A percentile compares a stretch with the other conserved stretches of the same genome.
phyloP scores from a whole-genome alignment of 805 yeast species.

The Candida alai region DNA sequence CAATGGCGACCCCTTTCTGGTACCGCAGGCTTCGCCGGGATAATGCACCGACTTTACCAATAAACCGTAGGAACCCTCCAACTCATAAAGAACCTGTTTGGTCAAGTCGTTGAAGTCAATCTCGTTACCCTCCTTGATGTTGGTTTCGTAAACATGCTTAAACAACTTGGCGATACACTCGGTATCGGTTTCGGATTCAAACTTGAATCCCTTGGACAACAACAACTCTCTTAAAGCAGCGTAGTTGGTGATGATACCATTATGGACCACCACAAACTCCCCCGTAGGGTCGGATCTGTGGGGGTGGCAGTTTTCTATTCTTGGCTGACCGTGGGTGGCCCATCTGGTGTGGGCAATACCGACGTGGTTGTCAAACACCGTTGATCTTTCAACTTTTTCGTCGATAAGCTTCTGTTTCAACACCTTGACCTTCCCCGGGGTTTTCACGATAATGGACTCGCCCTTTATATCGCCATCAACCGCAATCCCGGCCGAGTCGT shows the following conservation, averaged over 20 bases:
- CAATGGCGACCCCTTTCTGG: conserved; percentile 97
- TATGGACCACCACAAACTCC: conserved; percentile 92
- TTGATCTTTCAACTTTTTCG: conserved; percentile 52
- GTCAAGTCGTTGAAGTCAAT: conserved; percentile 89
- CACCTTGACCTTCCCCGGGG: conserved; percentile 87
- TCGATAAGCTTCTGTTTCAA: conserved; percentile 62
- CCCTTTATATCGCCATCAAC: conserved; percentile 79
- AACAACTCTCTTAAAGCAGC: conserved; percentile 85
- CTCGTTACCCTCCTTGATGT: conserved; percentile 65
- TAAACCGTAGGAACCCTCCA: conserved; percentile 97
- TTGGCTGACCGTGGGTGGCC: conserved; percentile 99
- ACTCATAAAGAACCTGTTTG: conserved; percentile 85
- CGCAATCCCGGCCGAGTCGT: conserved; percentile 96
- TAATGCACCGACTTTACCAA: conserved; percentile 86
- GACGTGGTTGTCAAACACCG: conserved; percentile 75
- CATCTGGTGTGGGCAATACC: conserved; percentile 99
- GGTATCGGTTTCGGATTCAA: conserved; percentile 94
- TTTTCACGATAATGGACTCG: conserved; percentile 65
- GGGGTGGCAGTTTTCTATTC: conserved; percentile 86
- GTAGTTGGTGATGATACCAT: conserved; percentile 96
- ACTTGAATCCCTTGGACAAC: conserved; percentile 70
- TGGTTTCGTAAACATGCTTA: conserved; percentile 83
- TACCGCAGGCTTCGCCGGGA: conserved; percentile 95
- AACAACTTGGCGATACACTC: conserved; percentile 96
- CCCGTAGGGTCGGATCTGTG: conserved; percentile 81